A percentile compares a stretch with the other conserved stretches of the same genome.
Conservation (phyloP, 202 grass and related monocot genomes). For the Brachypodium distachyon region DNA sequence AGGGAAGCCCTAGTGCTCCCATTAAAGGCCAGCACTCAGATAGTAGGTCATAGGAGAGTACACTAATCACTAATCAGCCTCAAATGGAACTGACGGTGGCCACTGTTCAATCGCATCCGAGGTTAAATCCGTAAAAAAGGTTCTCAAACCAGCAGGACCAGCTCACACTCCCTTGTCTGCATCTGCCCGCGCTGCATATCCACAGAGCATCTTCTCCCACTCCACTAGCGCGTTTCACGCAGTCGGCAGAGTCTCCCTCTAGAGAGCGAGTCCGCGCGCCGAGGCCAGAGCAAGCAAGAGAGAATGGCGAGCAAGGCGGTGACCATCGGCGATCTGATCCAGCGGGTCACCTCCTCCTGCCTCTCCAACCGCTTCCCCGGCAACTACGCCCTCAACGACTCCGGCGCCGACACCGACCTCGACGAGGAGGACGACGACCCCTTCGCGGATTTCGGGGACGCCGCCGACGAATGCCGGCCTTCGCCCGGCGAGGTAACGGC, state of each 20-base stretch:
- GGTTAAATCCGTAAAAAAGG: background rate
- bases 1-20: background rate
- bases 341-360: constrained; percentile 78
- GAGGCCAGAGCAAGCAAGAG: background rate
- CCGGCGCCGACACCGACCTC: constrained; percentile 33
- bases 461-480: constrained; percentile 24
- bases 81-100: background rate
- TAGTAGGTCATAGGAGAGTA: background rate
- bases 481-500: background rate
- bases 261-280: no score
- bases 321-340: constrained; percentile 82
- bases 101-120: background rate
- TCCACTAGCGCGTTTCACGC: background rate
- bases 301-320: constrained; percentile 52
- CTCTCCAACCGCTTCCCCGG: constrained; percentile 69
- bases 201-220: constrained; percentile 8
- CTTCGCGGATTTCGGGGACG: constrained; percentile 39
- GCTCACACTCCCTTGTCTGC: constrained; percentile 5
- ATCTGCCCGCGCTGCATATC: background rate
- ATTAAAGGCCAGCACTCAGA: background rate
- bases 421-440: constrained; percentile 39
- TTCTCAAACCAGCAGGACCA: background rate
- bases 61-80: background rate
- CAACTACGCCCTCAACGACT: constrained; percentile 31
- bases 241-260: background rate